phyloP scores from a whole-genome alignment of 441 rosid species.

The Theobroma grandiflorum region DNA sequence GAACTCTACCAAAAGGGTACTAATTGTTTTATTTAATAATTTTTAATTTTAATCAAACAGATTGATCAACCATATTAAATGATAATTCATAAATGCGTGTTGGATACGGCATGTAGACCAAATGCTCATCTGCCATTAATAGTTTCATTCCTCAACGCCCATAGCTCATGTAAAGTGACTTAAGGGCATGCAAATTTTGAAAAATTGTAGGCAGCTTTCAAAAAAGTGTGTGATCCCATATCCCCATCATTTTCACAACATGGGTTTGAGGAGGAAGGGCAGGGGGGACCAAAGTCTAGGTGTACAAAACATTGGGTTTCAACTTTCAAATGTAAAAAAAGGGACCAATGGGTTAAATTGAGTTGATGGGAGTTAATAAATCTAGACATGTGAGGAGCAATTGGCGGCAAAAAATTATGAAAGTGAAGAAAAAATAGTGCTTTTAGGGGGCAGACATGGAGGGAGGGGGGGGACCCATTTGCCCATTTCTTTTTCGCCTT shows the following conservation, averaged over 20 bases:
- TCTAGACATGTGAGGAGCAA: background rate
- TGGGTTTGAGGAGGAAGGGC: background rate
- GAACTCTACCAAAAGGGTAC: no score
- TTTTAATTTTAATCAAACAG: no score
- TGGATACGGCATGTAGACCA: background rate
- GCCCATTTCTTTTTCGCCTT: background rate
- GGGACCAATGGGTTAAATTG: background rate
- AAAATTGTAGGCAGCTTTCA: background rate
- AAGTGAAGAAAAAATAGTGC: conserved; percentile 1
- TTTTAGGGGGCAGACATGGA: background rate
- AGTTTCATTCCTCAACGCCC: background rate
- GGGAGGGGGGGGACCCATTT: conserved; percentile 5
- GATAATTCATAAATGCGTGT: background rate
- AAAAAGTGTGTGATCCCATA: background rate
- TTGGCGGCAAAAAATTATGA: conserved; percentile 27
- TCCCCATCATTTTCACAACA: conserved; percentile 11
- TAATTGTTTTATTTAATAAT: no score
- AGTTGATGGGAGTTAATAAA: background rate
- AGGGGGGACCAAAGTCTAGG: conserved; percentile 6
- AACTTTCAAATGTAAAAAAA: background rate
- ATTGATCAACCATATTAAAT: background rate
- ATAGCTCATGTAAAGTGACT: background rate
- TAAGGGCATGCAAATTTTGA: background rate
- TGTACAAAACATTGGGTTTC: background rate
- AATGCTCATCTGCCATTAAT: background rate